Conservation (phyloP, 305 asterid species). For the Fraxinus velutina region DNA sequence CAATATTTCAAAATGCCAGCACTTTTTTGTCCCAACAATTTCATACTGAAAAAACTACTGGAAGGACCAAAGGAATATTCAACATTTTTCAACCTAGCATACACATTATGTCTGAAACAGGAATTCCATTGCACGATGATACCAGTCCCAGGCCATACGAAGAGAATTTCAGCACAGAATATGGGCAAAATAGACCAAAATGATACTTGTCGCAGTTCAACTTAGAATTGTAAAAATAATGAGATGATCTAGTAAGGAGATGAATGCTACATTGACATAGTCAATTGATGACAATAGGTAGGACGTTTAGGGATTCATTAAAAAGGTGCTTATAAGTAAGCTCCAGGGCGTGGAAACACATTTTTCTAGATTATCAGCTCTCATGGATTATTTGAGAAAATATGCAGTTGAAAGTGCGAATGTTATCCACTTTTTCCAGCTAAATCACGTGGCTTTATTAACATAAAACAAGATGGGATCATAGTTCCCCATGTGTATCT, state of each 20-base stretch:
- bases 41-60: neutral
- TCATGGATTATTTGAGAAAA: neutral
- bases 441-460: neutral
- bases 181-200: neutral
- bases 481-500: neutral
- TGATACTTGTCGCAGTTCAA: neutral
- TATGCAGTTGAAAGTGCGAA: neutral
- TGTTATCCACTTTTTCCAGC: neutral
- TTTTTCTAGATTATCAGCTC: neutral
- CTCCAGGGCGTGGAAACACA: neutral
- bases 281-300: neutral
- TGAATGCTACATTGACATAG: neutral
- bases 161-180: neutral
- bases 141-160: neutral
- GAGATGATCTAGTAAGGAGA: neutral
- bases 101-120: neutral
- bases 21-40: neutral
- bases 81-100: neutral
- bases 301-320: neutral
- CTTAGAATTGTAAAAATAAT: neutral
- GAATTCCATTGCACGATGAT: neutral
- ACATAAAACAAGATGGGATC: neutral
- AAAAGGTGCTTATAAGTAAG: neutral
- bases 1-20: neutral
- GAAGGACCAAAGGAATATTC: neutral